Evolutionary conservation across 345 rosid genomes (phyloP).

Genomic region (Dovyalis caffra): DNA sequence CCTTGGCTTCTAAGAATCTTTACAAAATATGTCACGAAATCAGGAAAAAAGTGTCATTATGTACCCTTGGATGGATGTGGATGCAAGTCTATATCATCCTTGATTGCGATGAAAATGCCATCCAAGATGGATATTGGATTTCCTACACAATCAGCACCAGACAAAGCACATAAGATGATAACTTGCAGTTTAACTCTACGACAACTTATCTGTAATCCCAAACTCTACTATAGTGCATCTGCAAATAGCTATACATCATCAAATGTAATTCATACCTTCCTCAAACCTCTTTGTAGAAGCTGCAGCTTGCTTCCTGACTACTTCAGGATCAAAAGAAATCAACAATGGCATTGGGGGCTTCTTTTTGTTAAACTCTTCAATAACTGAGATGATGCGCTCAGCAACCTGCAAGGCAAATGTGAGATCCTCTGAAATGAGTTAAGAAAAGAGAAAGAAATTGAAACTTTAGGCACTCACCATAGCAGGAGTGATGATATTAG

Average conservation of each 20-base stretch:
- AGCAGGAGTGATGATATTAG: slow-evolving; percentile 67
- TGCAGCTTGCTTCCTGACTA: slow-evolving; percentile 71
- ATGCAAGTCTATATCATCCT: slow-evolving; percentile 83
- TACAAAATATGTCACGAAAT: not conserved
- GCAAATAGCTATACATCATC: not conserved
- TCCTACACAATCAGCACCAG: slow-evolving; percentile 47
- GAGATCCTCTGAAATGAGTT: slow-evolving; percentile 1
- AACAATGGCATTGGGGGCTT: slow-evolving; percentile 61
- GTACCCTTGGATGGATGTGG: slow-evolving; percentile 73
- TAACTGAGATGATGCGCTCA: slow-evolving; percentile 48
- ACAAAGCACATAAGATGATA: not conserved
- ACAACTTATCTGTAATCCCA: not conserved
- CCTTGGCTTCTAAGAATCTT: not conserved
- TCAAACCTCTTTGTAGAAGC: slow-evolving; percentile 78
- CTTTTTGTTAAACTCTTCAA: slow-evolving; percentile 55
- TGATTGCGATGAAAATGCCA: slow-evolving; percentile 82
- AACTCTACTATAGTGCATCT: too few relatives aligned
- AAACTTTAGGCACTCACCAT: slow-evolving; percentile 35
- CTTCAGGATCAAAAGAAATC: slow-evolving; percentile 56
- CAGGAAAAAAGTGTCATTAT: not conserved
- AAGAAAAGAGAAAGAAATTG: not conserved
- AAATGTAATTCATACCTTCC: slow-evolving; percentile 46
- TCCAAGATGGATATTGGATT: slow-evolving; percentile 72
- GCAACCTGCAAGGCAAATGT: slow-evolving; percentile 53
- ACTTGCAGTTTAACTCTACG: slow-evolving; percentile 4